Evolutionary conservation across 1,284 basidiomycete genomes (phyloP).

Genomic region (Phellopilus nigrolimitatus): DNA sequence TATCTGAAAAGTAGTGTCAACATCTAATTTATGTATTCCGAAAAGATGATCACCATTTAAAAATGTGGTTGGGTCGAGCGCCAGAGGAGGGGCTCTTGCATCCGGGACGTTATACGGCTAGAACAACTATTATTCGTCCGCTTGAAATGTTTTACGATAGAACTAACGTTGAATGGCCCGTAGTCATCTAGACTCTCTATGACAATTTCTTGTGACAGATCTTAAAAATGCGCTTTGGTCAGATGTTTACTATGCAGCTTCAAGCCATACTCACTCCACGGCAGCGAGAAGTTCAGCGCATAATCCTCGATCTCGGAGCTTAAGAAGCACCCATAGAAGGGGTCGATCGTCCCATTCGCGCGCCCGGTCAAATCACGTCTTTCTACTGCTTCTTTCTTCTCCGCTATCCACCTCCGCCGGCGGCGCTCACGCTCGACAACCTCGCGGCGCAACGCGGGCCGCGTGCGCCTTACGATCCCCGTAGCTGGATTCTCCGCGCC

Average conservation of each 20-base stretch:
- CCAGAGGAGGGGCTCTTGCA: slow-evolving; percentile 32
- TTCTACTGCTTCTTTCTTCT: slow-evolving; percentile 28
- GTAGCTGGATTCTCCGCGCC: slow-evolving; percentile 1
- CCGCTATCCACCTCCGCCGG: slow-evolving; percentile 8
- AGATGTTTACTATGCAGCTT: neutral
- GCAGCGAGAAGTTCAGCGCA: slow-evolving; percentile 55
- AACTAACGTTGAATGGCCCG: slow-evolving; percentile 24
- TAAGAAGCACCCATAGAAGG: slow-evolving; percentile 57
- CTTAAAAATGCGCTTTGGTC: slow-evolving; percentile 29
- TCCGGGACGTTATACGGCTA: slow-evolving; percentile 32
- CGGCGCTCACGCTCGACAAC: slow-evolving; percentile 16
- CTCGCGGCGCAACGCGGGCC: slow-evolving; percentile 8
- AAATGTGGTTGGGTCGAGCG: slow-evolving; percentile 37
- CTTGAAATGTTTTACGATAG: neutral
- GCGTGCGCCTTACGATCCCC: slow-evolving; percentile 8
- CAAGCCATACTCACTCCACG: slow-evolving; percentile 50
- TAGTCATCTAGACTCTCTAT: slow-evolving; percentile 8
- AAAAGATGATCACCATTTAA: slow-evolving; percentile 48
- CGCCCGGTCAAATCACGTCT: slow-evolving; percentile 41
- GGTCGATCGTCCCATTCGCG: slow-evolving; percentile 47
- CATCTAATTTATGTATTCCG: neutral
- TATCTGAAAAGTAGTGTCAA: slow-evolving; percentile 36
- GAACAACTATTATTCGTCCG: neutral
- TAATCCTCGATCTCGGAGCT: slow-evolving; percentile 53
- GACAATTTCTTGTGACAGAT: slow-evolving; percentile 29